Evolutionary conservation across 768 basidiomycete species (phyloP).

Genomic region (Macrolepiota albuminosa): DNA sequence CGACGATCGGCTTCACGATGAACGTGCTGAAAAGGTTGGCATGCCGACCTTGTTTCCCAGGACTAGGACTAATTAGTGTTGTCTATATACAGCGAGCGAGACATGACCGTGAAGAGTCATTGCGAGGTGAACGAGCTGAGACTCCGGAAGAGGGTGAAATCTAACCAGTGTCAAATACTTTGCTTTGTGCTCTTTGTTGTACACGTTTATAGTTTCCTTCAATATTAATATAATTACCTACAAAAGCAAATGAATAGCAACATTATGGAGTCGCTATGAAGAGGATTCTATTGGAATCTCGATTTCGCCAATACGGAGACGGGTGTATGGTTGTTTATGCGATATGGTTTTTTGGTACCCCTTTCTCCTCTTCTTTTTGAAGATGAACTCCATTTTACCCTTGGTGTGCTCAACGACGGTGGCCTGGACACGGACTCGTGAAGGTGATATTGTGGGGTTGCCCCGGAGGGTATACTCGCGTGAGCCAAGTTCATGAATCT

Average conservation of each 20-base stretch:
- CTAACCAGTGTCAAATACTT: constrained; percentile 25
- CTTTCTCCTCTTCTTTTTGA: constrained; percentile 98
- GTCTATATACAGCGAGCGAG: constrained; percentile 45
- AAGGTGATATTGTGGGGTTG: constrained; percentile 61
- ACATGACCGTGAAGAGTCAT: constrained; percentile 43
- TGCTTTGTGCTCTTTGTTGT: background rate
- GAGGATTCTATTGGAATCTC: constrained; percentile 29
- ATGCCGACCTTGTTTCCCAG: background rate
- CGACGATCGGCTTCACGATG: constrained; percentile 46
- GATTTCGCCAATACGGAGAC: constrained; percentile 87
- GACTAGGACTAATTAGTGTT: constrained; percentile 11
- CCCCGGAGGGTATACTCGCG: constrained; percentile 91
- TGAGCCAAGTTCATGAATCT: constrained; percentile 93
- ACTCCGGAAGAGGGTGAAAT: constrained; percentile 90
- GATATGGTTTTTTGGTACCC: constrained; percentile 93
- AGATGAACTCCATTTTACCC: constrained; percentile 82
- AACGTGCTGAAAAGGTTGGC: constrained; percentile 64
- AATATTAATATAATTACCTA: constrained; percentile 11
- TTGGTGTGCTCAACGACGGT: constrained; percentile 99
- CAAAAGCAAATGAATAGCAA: constrained; percentile 3
- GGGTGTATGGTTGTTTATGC: constrained; percentile 95
- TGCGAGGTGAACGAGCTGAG: constrained; percentile 52
- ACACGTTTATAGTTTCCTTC: background rate
- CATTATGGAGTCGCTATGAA: constrained; percentile 10
- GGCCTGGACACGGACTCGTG: constrained; percentile 69